Conservation (phyloP, 2,329 filamentous ascomycete genomes). For the Sporothrix humicola region DNA sequence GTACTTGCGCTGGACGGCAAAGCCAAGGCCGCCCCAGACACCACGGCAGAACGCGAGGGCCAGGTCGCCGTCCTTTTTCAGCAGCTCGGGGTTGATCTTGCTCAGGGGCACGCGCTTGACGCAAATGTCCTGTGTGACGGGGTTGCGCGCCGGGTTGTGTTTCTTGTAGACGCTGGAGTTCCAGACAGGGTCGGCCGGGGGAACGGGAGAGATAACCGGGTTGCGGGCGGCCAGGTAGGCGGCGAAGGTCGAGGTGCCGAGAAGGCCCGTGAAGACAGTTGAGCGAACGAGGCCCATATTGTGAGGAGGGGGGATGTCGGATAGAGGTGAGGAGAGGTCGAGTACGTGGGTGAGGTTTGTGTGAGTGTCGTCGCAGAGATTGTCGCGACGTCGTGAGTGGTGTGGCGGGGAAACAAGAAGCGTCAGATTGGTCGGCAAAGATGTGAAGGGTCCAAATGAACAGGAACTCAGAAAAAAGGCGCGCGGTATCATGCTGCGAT, state of each 20-base stretch:
- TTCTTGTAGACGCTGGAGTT: constrained; percentile 60
- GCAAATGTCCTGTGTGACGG: constrained; percentile 67
- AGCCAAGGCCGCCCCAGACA: constrained; percentile 68
- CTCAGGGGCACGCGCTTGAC: constrained; percentile 66
- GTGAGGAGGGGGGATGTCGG: not conserved
- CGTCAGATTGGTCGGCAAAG: constrained; percentile 5
- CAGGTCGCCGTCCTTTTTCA: constrained; percentile 63
- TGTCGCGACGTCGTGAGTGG: not conserved
- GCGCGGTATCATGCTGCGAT: not conserved
- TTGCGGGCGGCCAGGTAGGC: constrained; percentile 61
- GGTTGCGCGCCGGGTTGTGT: constrained; percentile 68
- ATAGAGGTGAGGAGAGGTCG: not conserved
- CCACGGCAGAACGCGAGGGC: constrained; percentile 70
- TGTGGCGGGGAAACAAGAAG: constrained; percentile 15
- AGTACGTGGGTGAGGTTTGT: not conserved
- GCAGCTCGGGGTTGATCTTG: constrained; percentile 68
- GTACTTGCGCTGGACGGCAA: constrained; percentile 62
- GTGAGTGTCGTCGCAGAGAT: not conserved
- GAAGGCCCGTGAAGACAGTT: constrained; percentile 52
- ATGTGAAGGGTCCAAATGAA: not conserved
- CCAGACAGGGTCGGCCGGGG: constrained; percentile 66
- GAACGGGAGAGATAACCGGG: constrained; percentile 61
- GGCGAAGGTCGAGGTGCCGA: constrained; percentile 57
- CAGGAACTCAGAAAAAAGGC: not conserved
- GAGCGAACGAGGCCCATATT: constrained; percentile 61